Evolutionary conservation across 169 alveolate genomes (phyloP).

Genomic region (Besnoitia besnoiti): DNA sequence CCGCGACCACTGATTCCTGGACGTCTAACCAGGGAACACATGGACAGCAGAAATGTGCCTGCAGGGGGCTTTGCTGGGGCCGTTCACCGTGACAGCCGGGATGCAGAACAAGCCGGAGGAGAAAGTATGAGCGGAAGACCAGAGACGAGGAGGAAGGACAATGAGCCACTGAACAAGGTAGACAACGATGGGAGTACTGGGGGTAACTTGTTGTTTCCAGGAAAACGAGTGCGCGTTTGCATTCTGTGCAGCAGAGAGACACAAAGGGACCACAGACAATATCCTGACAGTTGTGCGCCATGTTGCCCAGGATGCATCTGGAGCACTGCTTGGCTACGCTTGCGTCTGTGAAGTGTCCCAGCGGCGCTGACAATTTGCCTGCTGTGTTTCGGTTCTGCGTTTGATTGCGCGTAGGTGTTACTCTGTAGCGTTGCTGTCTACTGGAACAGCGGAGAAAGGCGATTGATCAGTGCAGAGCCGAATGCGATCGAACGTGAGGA

Average conservation of each 20-base stretch:
- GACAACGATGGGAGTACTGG: too few species aligned
- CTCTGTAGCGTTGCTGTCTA: slow-evolving; percentile 22
- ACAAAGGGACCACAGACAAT: too few species aligned
- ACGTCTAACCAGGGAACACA: not conserved
- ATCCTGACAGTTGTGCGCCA: too few species aligned
- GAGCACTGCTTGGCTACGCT: too few species aligned
- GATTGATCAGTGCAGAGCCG: not conserved
- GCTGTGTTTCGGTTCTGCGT: too few species aligned
- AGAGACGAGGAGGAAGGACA: not conserved
- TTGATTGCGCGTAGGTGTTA: too few species aligned
- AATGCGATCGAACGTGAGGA: slow-evolving; percentile 2
- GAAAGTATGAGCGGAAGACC: not conserved
- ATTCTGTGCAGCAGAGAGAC: too few species aligned
- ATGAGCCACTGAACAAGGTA: not conserved
- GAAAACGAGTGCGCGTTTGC: too few species aligned
- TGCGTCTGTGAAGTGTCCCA: too few species aligned
- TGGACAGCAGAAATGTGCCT: not conserved
- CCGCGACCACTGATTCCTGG: not conserved
- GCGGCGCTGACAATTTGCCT: too few species aligned
- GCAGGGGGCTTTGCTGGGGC: not conserved
- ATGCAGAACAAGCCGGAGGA: not conserved
- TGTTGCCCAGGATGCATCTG: too few species aligned
- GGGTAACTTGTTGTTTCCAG: too few species aligned
- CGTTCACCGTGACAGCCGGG: not conserved
- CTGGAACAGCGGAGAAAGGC: slow-evolving; percentile 24